phyloP scores from a whole-genome alignment of 169 alveolate species.

The Plasmodium inui region DNA sequence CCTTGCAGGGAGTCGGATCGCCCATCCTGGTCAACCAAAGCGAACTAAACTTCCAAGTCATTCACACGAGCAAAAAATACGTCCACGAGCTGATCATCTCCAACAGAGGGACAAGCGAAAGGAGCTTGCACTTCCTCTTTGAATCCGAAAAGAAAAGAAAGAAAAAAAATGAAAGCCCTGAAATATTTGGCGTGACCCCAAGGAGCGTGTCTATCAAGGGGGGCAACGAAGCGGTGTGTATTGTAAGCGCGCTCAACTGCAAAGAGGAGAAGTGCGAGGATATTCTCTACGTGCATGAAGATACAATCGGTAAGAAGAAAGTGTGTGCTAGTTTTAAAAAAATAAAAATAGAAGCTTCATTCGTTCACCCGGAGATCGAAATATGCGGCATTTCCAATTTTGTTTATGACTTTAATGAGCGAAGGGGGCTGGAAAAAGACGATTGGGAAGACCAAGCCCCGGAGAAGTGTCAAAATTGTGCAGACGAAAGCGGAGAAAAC shows the following conservation, averaged over 20 bases:
- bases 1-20: slow-evolving; percentile 33
- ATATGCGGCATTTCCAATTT: slow-evolving; percentile 22
- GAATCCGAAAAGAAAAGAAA: slow-evolving; percentile 58
- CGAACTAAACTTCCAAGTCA: slow-evolving; percentile 9
- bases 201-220: slow-evolving; percentile 35
- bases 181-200: slow-evolving; percentile 59
- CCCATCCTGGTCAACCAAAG: slow-evolving; percentile 43
- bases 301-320: slow-evolving; percentile 27
- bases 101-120: slow-evolving; percentile 52
- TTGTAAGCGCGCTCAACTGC: slow-evolving; percentile 31
- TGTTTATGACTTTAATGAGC: slow-evolving; percentile 36
- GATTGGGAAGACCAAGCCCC: background rate
- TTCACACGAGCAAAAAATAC: slow-evolving; percentile 47
- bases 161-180: slow-evolving; percentile 15
- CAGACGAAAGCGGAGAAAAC: background rate
- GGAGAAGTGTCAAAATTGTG: background rate
- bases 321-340: slow-evolving; percentile 34
- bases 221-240: slow-evolving; percentile 35
- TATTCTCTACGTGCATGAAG: slow-evolving; percentile 42
- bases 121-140: slow-evolving; percentile 29
- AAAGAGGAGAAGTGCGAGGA: slow-evolving; percentile 70
- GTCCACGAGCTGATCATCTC: slow-evolving; percentile 43
- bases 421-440: background rate
- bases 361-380: slow-evolving; percentile 61
- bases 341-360: slow-evolving; percentile 42